phyloP scores from a whole-genome alignment of 768 basidiomycete genomes.

The Ramaria rubella region DNA sequence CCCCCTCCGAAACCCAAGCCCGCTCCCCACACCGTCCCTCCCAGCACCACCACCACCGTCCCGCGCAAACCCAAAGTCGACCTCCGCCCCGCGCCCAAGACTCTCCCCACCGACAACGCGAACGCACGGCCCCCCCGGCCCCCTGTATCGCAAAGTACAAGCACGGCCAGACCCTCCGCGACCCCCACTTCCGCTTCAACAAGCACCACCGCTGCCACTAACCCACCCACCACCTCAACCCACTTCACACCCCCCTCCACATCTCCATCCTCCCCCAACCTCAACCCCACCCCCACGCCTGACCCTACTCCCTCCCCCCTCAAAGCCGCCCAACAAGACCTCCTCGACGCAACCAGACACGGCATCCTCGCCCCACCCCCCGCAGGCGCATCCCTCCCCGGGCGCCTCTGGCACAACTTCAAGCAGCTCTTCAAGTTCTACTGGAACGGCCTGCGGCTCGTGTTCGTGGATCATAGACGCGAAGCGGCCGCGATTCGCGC shows the following conservation, averaged over 20 bases:
- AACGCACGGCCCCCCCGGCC: too few relatives aligned
- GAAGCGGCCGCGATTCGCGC: constrained; percentile 47
- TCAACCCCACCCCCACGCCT: constrained; percentile 14
- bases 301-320: constrained; percentile 23
- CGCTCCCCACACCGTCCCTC: too few relatives aligned
- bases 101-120: too few relatives aligned
- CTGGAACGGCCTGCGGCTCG: constrained; percentile 64
- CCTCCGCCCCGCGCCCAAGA: constrained; percentile 58
- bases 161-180: too few relatives aligned
- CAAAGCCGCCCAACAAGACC: constrained; percentile 53
- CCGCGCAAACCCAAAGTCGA: constrained; percentile 43
- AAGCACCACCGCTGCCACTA: constrained; percentile 26
- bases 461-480: constrained; percentile 50
- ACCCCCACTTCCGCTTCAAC: constrained; percentile 26
- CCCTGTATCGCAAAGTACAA: too few relatives aligned
- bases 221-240: constrained; percentile 20
- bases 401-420: constrained; percentile 32
- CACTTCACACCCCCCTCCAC: constrained; percentile 17
- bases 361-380: constrained; percentile 68
- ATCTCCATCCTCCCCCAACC: constrained; percentile 17
- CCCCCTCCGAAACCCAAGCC: too few relatives aligned
- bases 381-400: constrained; percentile 47
- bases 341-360: constrained; percentile 56
- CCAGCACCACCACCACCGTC: constrained; percentile 3
- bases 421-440: constrained; percentile 68